phyloP scores from a whole-genome alignment of 495 filamentous ascomycete genomes.

The Talaromyces thailandensis region DNA sequence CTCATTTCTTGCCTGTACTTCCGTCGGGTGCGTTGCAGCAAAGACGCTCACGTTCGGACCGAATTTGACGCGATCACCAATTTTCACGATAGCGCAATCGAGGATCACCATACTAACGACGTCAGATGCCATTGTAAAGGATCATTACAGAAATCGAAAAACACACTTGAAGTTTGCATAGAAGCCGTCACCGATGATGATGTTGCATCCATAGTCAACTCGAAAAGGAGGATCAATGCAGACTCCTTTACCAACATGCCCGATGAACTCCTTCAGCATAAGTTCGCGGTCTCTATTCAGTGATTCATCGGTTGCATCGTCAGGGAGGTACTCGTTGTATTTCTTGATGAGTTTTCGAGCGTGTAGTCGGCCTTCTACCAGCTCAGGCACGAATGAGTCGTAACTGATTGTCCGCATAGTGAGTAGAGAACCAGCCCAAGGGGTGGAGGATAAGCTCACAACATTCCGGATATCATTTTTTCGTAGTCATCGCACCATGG shows the following conservation, averaged over 20 bases:
- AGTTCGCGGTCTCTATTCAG: slow-evolving; percentile 9
- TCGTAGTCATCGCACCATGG: slow-evolving; percentile 36
- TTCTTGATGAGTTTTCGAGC: slow-evolving; percentile 19
- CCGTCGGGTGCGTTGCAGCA: slow-evolving; percentile 35
- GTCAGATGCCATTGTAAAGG: background rate
- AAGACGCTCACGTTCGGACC: slow-evolving; percentile 36
- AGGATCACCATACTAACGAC: slow-evolving; percentile 23
- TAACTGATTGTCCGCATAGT: slow-evolving; percentile 11
- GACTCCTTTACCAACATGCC: slow-evolving; percentile 15
- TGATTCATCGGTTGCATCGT: slow-evolving; percentile 13
- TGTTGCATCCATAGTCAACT: slow-evolving; percentile 38
- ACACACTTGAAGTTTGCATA: slow-evolving; percentile 35
- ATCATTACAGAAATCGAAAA: background rate
- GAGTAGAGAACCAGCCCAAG: background rate
- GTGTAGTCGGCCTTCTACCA: slow-evolving; percentile 17
- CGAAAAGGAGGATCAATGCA: slow-evolving; percentile 30
- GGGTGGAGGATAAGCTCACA: slow-evolving; percentile 14
- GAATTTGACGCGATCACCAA: slow-evolving; percentile 33
- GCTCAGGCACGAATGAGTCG: slow-evolving; percentile 16
- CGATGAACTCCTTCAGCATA: slow-evolving; percentile 19
- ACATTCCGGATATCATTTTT: slow-evolving; percentile 40
- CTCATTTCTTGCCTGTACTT: slow-evolving; percentile 24
- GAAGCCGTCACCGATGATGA: slow-evolving; percentile 27
- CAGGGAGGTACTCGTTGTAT: slow-evolving; percentile 29
- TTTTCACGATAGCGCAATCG: slow-evolving; percentile 33